These are phyloP conservation scores for Phytophthora tubulina DNA, from an alignment of 352 stramenopile genomes.

Conservation along the genomic window DNA sequence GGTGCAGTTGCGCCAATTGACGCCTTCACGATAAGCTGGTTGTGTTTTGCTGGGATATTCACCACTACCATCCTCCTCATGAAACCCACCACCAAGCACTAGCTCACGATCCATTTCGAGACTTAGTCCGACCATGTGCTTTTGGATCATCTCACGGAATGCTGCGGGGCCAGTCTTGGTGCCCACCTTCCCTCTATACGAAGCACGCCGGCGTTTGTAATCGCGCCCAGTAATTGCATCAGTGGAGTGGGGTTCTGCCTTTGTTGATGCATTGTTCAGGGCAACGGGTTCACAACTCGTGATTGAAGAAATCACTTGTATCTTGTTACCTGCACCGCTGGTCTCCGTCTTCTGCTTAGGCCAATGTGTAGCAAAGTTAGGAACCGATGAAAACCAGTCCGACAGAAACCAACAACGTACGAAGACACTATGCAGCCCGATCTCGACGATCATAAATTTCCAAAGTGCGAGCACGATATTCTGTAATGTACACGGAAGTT, in stretches of 20 bases:
- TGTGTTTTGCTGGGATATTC: neutral
- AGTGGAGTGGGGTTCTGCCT: neutral
- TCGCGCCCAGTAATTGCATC: constrained; percentile 17
- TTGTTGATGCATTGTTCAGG: neutral
- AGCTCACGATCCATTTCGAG: constrained; percentile 53
- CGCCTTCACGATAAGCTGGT: neutral
- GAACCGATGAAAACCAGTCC: too few species aligned
- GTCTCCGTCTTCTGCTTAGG: constrained; percentile 20
- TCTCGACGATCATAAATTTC: constrained; percentile 80
- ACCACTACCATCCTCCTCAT: neutral
- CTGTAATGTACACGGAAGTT: constrained; percentile 34
- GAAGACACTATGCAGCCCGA: constrained; percentile 59
- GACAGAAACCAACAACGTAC: constrained; percentile 34
- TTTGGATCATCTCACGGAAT: constrained; percentile 71
- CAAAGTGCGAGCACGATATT: constrained; percentile 74
- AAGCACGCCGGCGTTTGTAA: constrained; percentile 67
- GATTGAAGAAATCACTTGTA: neutral
- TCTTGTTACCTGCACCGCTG: constrained; percentile 8
- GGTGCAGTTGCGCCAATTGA: constrained; percentile 37
- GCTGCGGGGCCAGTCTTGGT: constrained; percentile 49
- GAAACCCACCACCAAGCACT: constrained; percentile 37
- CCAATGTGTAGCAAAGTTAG: constrained; percentile 7
- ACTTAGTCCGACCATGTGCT: constrained; percentile 70
- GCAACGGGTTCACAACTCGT: neutral
- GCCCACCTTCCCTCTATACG: constrained; percentile 61